Base-by-base conservation (phyloP, 768 basidiomycete species). In the Kwoniella shandongensis region DNA sequence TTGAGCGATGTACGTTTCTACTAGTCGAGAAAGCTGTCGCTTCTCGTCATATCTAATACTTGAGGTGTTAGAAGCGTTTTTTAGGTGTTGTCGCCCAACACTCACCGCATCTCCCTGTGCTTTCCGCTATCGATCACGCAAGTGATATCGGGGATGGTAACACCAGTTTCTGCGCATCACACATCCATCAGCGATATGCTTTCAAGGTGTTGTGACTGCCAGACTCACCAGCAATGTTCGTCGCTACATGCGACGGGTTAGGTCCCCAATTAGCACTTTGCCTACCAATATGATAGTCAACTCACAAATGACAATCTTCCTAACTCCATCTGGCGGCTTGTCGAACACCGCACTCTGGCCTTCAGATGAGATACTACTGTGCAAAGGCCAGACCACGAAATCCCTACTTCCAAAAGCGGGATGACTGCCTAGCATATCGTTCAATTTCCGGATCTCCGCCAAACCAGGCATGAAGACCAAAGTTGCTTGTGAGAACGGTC, bases 141-240 rank as follows among this genome's bases (percentile, higher is more conserved):
- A 8, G 92, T 94, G 57, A 96, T 89, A 67, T 99, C 96, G 5
- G 94, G 94, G 53, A 99, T 99, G 1, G 96, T 99, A 52, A 99
- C 89, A 66, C 94, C 94, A 13, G 94, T 99, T 77, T 99, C 94
- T 15, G 91, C 88, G 30, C 13, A 18, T 5, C 15, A 45, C n/a
- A n/a, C n/a, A 20, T 1, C n/a, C n/a, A n/a, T n/a, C n/a, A n/a
- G n/a, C n/a, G n/a, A n/a, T n/a, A n/a, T n/a, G n/a, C 1, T 11
- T 18, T 41, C 22, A 40, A 35, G 3, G 30, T 39, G 18, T 27
- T 18, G 48, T 30, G 40, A 8, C 39, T 29, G 4, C 18, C 8
- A 29, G 7, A 32, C 69, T 20, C 26, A 66, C 57, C 55, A 12
- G 69, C 57, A 52, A 55, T 60, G 52, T 51, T 57, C 1, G 73